Evolutionary conservation across 768 basidiomycete species (phyloP).

Genomic region (Holtermannia corniformis): DNA sequence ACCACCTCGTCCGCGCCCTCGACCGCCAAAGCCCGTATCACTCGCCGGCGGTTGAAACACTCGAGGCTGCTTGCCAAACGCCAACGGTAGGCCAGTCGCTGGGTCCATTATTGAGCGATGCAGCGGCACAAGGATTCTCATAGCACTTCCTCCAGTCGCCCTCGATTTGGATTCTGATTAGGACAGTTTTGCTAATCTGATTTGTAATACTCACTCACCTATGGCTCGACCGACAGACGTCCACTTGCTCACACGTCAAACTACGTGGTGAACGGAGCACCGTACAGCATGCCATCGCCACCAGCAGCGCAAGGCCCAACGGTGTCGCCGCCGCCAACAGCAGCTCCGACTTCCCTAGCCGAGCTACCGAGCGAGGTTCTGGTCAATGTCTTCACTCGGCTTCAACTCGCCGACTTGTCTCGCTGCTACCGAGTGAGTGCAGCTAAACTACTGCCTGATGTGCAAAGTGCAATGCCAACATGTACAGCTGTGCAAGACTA

Average conservation of each 20-base stretch:
- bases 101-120: conserved; percentile 1
- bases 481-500: conserved; percentile 26
- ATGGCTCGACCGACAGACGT: no score
- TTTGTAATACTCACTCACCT: no score
- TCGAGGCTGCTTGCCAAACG: conserved; percentile 2
- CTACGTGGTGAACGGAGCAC: no score
- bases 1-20: background rate
- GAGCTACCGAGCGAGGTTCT: conserved; percentile 26
- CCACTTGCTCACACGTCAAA: no score
- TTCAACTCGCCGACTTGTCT: conserved; percentile 22
- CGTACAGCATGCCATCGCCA: no score
- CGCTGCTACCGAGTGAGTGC: conserved; percentile 20
- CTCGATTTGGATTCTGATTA: no score
- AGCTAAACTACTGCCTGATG: background rate
- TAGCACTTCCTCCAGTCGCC: no score
- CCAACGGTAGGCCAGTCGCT: conserved; percentile 1
- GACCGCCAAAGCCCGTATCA: background rate
- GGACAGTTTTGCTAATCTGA: no score
- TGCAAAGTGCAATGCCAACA: background rate
- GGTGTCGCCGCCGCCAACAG: background rate
- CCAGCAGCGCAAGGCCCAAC: no score
- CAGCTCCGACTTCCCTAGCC: background rate
- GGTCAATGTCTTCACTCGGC: conserved; percentile 16
- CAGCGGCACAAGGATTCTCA: no score
- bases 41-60: background rate